Conservation (phyloP, 2,329 filamentous ascomycete species). For the Calonectria ilicicola region DNA sequence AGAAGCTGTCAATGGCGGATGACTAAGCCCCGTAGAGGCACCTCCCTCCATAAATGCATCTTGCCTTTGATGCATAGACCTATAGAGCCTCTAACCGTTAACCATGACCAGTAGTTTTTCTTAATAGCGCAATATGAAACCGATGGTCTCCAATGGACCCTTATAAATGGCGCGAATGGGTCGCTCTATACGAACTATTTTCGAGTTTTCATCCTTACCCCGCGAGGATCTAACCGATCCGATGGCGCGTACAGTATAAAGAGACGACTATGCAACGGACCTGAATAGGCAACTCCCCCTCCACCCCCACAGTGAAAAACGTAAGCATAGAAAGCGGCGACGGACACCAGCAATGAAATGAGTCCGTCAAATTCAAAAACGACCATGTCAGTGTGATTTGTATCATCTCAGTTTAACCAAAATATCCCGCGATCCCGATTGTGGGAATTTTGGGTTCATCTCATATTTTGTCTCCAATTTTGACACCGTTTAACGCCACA, state of each 20-base stretch:
- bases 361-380: neutral
- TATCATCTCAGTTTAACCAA: no score
- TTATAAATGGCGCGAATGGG: neutral
- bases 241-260: no score
- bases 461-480: neutral
- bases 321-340: no score
- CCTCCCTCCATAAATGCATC: slow-evolving; percentile 4
- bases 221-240: no score
- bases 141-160: neutral
- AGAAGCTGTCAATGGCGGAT: slow-evolving; percentile 19
- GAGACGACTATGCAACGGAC: no score
- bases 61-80: slow-evolving; percentile 25
- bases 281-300: no score
- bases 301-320: neutral
- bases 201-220: neutral
- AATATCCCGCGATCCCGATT: no score
- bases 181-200: neutral
- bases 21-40: slow-evolving; percentile 37
- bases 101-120: neutral
- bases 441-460: neutral
- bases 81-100: neutral
- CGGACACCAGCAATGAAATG: neutral
- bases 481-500: neutral
- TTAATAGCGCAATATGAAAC: neutral
- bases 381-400: no score